Base-by-base conservation (phyloP, 495 filamentous ascomycete genomes). In the Daldinia grandis region DNA sequence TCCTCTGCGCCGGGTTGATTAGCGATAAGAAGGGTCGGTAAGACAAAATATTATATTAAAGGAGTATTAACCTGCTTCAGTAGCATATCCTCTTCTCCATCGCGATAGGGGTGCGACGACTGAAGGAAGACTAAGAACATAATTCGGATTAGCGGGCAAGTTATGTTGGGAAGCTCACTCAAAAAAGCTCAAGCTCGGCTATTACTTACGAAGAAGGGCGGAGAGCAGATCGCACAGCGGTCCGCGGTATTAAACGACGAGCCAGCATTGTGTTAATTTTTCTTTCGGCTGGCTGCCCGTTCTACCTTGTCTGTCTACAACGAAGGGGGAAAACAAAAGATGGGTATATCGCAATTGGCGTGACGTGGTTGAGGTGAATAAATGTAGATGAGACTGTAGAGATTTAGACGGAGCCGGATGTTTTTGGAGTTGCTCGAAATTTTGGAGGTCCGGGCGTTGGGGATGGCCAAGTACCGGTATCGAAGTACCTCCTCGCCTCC, bases 11-110 rank as follows among this genome's bases (percentile, higher is more conserved):
- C 68, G 35, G 57, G 70, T 62, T 40, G 10, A 75, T 78, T 67
- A 76, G 72, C 63, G 58, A 76, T 33, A 28, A 37, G 56, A 15
- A 37, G 21, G 10, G 30, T 33, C 19, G 27, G 30, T 5, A 42
- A 54, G 42, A 24, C 4, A 24, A 47, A 1, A 47, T 14, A 47
- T 47, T 24, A 24, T 31, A 58, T 40, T 55, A 17, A 37, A 33
- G 62, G 49, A 44, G 27, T 68, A 80, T 89, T 81, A 70, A 95
- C 93, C 90, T 80, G 92, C 84, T 81, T 93, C 87, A 74, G 91
- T 90, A 62, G 93, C 93, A 82, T 93, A 97, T 58, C 89, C 87
- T 82, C 88, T 84, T 79, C 85, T 85, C 76, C 85, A 84, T 74
- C 85, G 85, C 74, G 89, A 88, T 76, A 79, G 81, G 59, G 86